Base-by-base conservation (phyloP, 345 rosid species). In the Ailanthus altissimus region DNA sequence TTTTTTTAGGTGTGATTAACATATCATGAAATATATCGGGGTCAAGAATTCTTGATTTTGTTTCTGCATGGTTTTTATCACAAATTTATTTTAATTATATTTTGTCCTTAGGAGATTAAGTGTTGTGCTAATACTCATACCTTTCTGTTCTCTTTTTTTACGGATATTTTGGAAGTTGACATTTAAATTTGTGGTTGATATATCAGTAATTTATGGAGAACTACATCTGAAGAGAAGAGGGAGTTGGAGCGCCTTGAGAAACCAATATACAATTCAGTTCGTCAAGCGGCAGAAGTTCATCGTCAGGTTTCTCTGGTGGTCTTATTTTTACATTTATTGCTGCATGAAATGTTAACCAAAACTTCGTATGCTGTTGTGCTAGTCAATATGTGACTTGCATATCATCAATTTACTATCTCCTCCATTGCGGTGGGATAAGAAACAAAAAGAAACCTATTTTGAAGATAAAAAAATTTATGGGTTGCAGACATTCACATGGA, bases 281-380 rank as follows among this genome's bases (percentile, higher is more conserved):
- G 94, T 36, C 98, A 87, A 74, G 99, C 98, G 40, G 99, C 99
- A 14, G 99, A 93, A 90, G 98, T 93, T 78, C 99, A 96, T 87
- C 94, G 97, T 53, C 98, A 93, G 97, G 98, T 96, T 79, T 68
- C 58, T 46, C 10, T 43, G 61, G 61, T 53, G 20, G 46, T 69
- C 45, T 49, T 78, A 5, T 25, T 60, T 65, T n/a, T 38, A 8
- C 59, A 8, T 26, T 14, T 43, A 28, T 16, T 16, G 25, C n/a
- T 21, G 50, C 49, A 2, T 75, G 1, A 8, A 64, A 65, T 53
- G 40, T 11, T 26, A 74, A 49, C 46, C 26, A 61, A 25, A 47
- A 47, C 1, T 13, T 43, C 49, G 8, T 16, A 13, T 51, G 42
- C 21, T 64, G 62, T 64, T 1, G 18, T 28, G 26, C 49, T 49